A percentile compares a stretch with the other conserved stretches of the same genome.
Evolutionary conservation across 75 land plant genomes (phyloP).

Genomic region (Azolla pinnata): DNA sequence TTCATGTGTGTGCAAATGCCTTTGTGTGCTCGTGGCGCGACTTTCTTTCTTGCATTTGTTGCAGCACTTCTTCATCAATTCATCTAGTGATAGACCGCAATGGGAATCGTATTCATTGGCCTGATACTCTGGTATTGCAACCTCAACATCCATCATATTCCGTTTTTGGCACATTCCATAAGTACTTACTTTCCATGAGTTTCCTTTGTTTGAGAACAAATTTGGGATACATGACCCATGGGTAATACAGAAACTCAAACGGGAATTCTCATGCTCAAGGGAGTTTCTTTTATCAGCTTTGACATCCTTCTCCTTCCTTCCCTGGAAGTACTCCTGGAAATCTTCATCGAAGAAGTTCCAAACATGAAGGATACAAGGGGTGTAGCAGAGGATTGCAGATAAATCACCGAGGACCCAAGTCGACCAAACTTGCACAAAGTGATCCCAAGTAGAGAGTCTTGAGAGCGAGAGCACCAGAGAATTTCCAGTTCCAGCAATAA

Average conservation of each 20-base stretch:
- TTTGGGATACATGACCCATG: too few relatives aligned
- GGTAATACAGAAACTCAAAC: not conserved
- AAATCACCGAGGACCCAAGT: conserved; percentile 41
- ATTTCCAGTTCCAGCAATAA: conserved; percentile 26
- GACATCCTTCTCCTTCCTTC: conserved; percentile 1
- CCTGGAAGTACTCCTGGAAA: not conserved
- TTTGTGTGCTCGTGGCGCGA: not conserved
- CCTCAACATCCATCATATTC: not conserved
- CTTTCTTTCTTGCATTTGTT: not conserved
- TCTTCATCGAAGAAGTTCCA: conserved; percentile 28
- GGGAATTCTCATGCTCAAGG: not conserved
- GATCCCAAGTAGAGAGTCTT: conserved; percentile 20
- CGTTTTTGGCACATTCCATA: too few relatives aligned
- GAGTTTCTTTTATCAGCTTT: not conserved
- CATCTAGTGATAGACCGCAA: not conserved
- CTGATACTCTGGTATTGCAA: conserved; percentile 1
- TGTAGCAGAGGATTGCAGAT: conserved; percentile 31
- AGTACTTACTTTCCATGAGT: not conserved
- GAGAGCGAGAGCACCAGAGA: conserved; percentile 27
- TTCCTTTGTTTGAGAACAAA: not conserved
- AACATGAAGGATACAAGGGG: conserved; percentile 34
- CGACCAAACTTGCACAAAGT: conserved; percentile 30
- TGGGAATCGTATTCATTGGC: too few relatives aligned
- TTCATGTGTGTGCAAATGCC: not conserved
- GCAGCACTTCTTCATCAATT: not conserved